phyloP scores from a whole-genome alignment of 345 rosid genomes.

The Dovyalis caffra region DNA sequence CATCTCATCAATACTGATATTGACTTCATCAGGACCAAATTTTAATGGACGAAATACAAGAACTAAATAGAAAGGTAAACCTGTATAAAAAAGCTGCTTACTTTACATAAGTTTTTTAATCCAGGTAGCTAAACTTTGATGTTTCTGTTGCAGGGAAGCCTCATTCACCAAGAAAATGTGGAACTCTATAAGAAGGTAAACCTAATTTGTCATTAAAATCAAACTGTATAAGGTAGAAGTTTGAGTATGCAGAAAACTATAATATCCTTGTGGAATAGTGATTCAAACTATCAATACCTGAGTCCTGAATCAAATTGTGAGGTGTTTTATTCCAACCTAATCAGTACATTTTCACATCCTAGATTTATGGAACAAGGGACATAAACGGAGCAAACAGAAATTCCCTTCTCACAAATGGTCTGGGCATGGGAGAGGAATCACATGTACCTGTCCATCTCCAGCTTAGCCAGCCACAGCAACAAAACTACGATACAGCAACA shows the following conservation, averaged over 20 bases:
- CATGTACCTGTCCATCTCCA: slow-evolving; percentile 58
- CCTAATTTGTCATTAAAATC: slow-evolving; percentile 45
- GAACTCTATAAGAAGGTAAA: slow-evolving; percentile 73
- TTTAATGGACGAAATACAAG: slow-evolving; percentile 62
- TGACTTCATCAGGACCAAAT: slow-evolving; percentile 51
- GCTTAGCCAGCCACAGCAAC: slow-evolving; percentile 61
- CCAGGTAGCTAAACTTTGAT: slow-evolving; percentile 24
- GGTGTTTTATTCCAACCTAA: slow-evolving; percentile 32
- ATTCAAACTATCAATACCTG: slow-evolving; percentile 4
- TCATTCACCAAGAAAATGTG: slow-evolving; percentile 61
- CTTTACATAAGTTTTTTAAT: slow-evolving; percentile 8
- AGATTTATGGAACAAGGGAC: slow-evolving; percentile 50
- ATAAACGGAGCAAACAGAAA: slow-evolving; percentile 36
- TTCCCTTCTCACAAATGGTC: slow-evolving; percentile 46
- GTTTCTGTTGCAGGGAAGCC: slow-evolving; percentile 46
- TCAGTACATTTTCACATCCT: slow-evolving; percentile 16
- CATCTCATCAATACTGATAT: slow-evolving; percentile 13
- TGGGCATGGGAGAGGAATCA: slow-evolving; percentile 47
- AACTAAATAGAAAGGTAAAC: slow-evolving; percentile 52
- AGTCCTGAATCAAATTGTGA: slow-evolving; percentile 10
- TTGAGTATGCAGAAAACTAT: slow-evolving; percentile 11
- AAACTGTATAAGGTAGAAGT: slow-evolving; percentile 37
- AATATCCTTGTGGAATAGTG: slow-evolving; percentile 10
- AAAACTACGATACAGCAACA: slow-evolving; percentile 39
- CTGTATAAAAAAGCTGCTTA: slow-evolving; percentile 9